Evolutionary conservation across 352 stramenopile species (phyloP).

Genomic region (Phytophthora syringae): DNA sequence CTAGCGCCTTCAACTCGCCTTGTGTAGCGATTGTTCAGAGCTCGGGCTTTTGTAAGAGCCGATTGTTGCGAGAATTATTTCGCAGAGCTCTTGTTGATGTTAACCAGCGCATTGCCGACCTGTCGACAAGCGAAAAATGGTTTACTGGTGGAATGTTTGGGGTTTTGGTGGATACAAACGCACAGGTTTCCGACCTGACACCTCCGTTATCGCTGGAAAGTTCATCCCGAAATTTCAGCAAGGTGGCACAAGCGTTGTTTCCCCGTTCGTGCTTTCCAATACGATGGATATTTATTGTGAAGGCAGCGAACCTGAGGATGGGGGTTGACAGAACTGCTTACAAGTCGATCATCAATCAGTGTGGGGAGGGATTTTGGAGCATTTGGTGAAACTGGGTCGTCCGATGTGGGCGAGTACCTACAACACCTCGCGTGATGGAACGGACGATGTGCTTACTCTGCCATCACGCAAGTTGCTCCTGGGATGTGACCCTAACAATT

Average conservation of each 20-base stretch:
- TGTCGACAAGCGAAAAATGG: not conserved
- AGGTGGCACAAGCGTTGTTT: not conserved
- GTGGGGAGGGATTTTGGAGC: not conserved
- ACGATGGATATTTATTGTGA: not conserved
- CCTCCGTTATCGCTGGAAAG: too few relatives aligned
- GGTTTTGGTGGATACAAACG: not conserved
- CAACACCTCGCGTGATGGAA: not conserved
- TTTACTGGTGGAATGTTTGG: not conserved
- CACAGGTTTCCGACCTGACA: not conserved
- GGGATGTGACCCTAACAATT: not conserved
- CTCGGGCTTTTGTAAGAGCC: not conserved
- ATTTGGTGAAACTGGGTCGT: not conserved
- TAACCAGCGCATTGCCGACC: too few relatives aligned
- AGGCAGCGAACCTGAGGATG: too few relatives aligned
- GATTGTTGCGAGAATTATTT: not conserved
- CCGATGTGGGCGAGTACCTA: slow-evolving; percentile 2
- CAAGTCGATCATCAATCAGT: too few relatives aligned
- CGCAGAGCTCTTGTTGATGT: not conserved
- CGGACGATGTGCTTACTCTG: not conserved
- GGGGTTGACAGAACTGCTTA: too few relatives aligned
- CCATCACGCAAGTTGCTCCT: slow-evolving; percentile 5
- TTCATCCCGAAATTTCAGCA: too few relatives aligned
- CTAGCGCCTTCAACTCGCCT: not conserved
- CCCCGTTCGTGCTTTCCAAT: not conserved
- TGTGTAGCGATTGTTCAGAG: not conserved